These are phyloP conservation scores for Penicillium sp. DNA, from an alignment of 2,329 filamentous ascomycete genomes.

Conservation along the genomic window DNA sequence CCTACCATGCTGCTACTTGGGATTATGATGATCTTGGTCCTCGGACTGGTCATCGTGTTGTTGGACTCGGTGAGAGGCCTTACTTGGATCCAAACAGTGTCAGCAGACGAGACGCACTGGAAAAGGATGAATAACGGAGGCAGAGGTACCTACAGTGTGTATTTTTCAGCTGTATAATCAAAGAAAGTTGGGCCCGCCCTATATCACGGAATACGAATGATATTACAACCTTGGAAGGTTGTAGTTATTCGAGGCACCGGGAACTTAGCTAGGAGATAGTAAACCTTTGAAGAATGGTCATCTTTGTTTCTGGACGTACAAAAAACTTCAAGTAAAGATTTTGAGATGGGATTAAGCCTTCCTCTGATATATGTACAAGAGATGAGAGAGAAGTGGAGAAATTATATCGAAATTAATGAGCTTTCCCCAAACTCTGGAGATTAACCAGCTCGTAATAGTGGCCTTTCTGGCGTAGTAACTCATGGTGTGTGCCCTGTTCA, in stretches of 20 bases:
- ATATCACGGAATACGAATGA: too few species aligned
- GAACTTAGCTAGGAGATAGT: too few species aligned
- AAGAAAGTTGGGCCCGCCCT: too few species aligned
- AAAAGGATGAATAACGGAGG: background rate
- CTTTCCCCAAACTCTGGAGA: constrained; percentile 72
- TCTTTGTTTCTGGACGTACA: too few species aligned
- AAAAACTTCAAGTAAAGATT: too few species aligned
- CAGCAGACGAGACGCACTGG: background rate
- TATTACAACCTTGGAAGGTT: too few species aligned
- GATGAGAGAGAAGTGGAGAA: background rate
- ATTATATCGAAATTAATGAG: constrained; percentile 21
- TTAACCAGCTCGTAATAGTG: constrained; percentile 78
- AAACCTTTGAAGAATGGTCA: too few species aligned
- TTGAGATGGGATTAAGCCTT: background rate
- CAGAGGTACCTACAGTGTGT: too few species aligned
- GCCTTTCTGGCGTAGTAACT: constrained; percentile 68
- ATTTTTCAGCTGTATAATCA: too few species aligned
- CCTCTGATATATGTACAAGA: background rate
- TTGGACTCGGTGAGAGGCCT: constrained; percentile 56
- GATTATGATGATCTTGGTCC: constrained; percentile 53
- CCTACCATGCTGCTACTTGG: constrained; percentile 56
- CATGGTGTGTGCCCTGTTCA: constrained; percentile 76
- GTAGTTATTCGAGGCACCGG: too few species aligned
- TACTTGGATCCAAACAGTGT: constrained; percentile 49
- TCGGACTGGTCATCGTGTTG: constrained; percentile 51